Evolutionary conservation across 768 basidiomycete genomes (phyloP).

Genomic region (Inosperma sp.): DNA sequence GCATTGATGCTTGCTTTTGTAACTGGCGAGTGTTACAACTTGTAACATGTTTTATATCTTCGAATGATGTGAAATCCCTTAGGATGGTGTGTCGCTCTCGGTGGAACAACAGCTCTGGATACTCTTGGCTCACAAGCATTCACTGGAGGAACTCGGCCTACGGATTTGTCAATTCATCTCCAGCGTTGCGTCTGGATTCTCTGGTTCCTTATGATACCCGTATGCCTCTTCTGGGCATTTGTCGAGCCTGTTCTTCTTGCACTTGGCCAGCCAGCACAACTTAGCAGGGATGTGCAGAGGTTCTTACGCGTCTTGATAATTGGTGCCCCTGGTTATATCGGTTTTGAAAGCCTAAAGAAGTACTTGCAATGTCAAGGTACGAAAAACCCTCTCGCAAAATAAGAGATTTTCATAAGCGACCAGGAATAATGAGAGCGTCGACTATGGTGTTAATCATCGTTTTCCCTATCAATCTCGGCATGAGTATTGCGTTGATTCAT

Average conservation of each 20-base stretch:
- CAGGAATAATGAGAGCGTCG: constrained; percentile 73
- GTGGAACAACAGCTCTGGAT: constrained; percentile 74
- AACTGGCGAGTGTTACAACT: constrained; percentile 56
- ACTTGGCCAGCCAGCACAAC: constrained; percentile 54
- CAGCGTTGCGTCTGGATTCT: constrained; percentile 65
- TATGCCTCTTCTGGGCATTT: constrained; percentile 58
- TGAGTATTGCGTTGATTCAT: constrained; percentile 62
- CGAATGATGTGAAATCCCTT: constrained; percentile 4
- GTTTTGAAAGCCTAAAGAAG: constrained; percentile 73
- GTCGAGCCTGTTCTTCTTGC: constrained; percentile 57
- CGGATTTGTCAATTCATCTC: constrained; percentile 66
- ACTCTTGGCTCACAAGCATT: constrained; percentile 76
- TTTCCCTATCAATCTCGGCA: constrained; percentile 58
- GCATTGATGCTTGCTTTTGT: constrained; percentile 75
- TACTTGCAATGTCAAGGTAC: constrained; percentile 76
- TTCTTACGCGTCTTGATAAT: constrained; percentile 62
- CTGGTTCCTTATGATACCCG: constrained; percentile 60
- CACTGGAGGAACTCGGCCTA: constrained; percentile 54
- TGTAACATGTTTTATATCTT: constrained; percentile 9
- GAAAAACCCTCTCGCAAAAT: constrained; percentile 9
- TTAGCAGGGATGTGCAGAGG: constrained; percentile 57
- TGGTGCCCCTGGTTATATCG: constrained; percentile 70
- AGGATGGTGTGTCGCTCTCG: constrained; percentile 77
- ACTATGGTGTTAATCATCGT: constrained; percentile 59
- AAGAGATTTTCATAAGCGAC: neutral